Conservation (phyloP, 2,329 filamentous ascomycete genomes). For the Blumeria hordei region DNA sequence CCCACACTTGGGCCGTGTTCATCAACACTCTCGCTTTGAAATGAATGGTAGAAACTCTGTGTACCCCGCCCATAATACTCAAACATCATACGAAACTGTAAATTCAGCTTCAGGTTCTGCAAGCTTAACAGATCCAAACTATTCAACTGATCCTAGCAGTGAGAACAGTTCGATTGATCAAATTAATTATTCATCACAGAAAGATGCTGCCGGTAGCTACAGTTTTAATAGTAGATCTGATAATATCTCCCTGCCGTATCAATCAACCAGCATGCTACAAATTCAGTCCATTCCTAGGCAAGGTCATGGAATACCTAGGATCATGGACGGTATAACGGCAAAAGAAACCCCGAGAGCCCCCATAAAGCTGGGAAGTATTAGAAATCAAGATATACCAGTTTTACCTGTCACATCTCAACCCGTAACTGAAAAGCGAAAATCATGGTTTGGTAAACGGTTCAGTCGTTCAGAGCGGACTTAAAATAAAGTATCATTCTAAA, state of each 20-base stretch:
- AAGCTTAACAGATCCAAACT: conserved; percentile 49
- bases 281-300: conserved; percentile 13
- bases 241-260: conserved; percentile 16
- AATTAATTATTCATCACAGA: conserved; percentile 30
- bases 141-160: conserved; percentile 69
- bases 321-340: conserved; percentile 7
- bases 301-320: conserved; percentile 6
- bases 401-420: conserved; percentile 3
- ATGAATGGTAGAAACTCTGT: conserved; percentile 11
- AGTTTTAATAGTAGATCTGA: conserved; percentile 27
- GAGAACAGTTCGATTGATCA: conserved; percentile 82
- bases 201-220: conserved; percentile 35
- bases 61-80: conserved; percentile 12
- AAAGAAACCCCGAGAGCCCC: conserved; percentile 11
- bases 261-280: conserved; percentile 16
- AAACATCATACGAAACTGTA: conserved; percentile 57
- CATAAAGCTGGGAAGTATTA: conserved; percentile 11
- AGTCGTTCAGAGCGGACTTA: conserved; percentile 19
- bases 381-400: conserved; percentile 6
- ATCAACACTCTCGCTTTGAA: conserved; percentile 14
- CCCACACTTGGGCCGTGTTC: conserved; percentile 13
- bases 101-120: conserved; percentile 50
- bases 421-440: conserved; percentile 50
- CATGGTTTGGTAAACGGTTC: conserved; percentile 69
- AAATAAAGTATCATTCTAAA: no score